phyloP scores from a whole-genome alignment of 345 rosid genomes.

The Geranium rotundifolium region DNA sequence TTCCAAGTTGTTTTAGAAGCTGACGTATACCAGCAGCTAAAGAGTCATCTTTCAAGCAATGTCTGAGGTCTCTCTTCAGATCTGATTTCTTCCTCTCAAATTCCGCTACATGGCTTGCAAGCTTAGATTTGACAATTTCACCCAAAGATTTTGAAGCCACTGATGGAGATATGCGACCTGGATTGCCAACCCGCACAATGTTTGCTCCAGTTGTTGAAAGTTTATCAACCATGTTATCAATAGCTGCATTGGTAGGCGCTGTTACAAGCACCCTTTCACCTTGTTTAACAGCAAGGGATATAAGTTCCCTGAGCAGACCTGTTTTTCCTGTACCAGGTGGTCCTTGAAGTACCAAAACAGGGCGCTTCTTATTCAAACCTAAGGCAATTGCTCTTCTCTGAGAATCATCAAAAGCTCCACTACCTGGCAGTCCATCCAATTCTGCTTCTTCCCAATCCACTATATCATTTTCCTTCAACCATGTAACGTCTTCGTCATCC shows the following conservation, averaged over 20 bases:
- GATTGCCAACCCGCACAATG: conserved; percentile 88
- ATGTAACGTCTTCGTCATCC: conserved; percentile 58
- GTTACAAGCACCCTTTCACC: conserved; percentile 93
- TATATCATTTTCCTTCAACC: conserved; percentile 51
- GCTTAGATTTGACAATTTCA: conserved; percentile 69
- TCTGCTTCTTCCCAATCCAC: conserved; percentile 53
- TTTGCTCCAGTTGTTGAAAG: conserved; percentile 55
- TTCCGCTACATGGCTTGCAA: conserved; percentile 52
- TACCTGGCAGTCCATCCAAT: conserved; percentile 36
- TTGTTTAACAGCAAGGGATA: conserved; percentile 60
- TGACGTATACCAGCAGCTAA: conserved; percentile 95
- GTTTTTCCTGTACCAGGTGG: conserved; percentile 99
- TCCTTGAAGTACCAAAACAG: conserved; percentile 72
- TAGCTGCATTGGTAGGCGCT: conserved; percentile 95
- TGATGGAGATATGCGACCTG: conserved; percentile 76
- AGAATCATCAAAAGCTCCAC: conserved; percentile 45
- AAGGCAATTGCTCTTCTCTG: conserved; percentile 58
- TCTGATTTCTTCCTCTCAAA: conserved; percentile 80
- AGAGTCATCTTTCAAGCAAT: conserved; percentile 79
- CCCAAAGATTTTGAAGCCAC: conserved; percentile 83
- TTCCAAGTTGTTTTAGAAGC: conserved; percentile 85
- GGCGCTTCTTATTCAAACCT: conserved; percentile 75
- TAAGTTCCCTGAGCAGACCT: conserved; percentile 72
- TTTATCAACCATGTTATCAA: conserved; percentile 93
- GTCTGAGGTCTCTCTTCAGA: conserved; percentile 71